Base-by-base conservation (phyloP, 2,329 filamentous ascomycete genomes). In the Metarhizium guizhouense region DNA sequence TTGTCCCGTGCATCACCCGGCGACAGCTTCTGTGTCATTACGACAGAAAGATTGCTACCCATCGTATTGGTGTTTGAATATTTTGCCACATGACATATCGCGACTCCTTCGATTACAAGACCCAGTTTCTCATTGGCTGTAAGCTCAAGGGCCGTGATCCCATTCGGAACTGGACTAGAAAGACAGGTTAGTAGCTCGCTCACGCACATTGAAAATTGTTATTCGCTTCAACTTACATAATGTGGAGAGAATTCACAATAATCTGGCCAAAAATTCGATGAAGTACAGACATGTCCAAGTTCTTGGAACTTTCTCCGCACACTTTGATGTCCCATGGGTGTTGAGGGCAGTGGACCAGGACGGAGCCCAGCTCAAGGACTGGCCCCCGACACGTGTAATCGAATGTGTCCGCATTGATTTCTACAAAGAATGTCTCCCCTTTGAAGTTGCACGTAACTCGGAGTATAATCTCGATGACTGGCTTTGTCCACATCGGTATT, bases 311-410 rank as follows among this genome's bases (percentile, higher is more conserved):
- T 5, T 55, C 60, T 10, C 61, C 54, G n/a, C 55, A 57, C 14
- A 69, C 52, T 16, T 67, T 63, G 32, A 71, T 55, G 50, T 70
- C 69, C 69, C 69, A 71, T 1, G 68, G 63, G 10, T 63, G 60
- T 5, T 56, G 57, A 6, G 64, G 55, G 36, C 69, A 71, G 32
- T 71, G 69, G 2, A 71, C 49, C 38, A 62, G 63, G 3, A 66
- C 50, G n/a, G 54, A 40, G 2, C 59, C 61, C 2, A 67, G 14
- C 14, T 67, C 63, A 13, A 61, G 51, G 6, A 14, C 38, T 30
- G 51, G 36, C 2, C 62, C 59, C 32, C 58, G 58, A 40, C 62
- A 68, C 14, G 51, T 50, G 53, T 64, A 60, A 2, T 53, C 32
- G 25, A 65, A 66, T 0, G 57, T 66, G 4, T 62, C 47, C 6